phyloP scores from a whole-genome alignment of 768 basidiomycete species.

The Tricholoma sp. region DNA sequence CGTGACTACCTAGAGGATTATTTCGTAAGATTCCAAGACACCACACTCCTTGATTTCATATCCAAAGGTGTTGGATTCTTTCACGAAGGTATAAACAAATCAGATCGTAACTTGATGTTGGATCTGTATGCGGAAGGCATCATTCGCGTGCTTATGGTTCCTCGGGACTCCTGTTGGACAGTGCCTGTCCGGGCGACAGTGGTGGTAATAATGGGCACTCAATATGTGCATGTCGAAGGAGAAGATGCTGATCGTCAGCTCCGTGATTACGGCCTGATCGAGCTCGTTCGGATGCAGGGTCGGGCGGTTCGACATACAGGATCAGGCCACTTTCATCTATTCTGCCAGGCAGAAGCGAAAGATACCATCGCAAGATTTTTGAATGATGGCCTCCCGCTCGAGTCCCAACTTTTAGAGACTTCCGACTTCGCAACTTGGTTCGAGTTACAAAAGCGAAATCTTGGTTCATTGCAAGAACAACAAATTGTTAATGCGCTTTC shows the following conservation, averaged over 20 bases:
- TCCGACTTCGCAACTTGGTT: slow-evolving; percentile 46
- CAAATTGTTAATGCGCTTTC: slow-evolving; percentile 73
- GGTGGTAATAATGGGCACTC: slow-evolving; percentile 91
- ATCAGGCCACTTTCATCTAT: slow-evolving; percentile 69
- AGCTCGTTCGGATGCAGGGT: slow-evolving; percentile 90
- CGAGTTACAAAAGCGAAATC: slow-evolving; percentile 29
- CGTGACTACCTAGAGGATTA: slow-evolving; percentile 55
- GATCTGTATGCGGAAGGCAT: slow-evolving; percentile 79
- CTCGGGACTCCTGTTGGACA: slow-evolving; percentile 84
- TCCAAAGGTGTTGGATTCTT: slow-evolving; percentile 87
- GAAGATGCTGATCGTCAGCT: slow-evolving; percentile 59
- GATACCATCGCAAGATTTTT: slow-evolving; percentile 82
- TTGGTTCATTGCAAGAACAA: slow-evolving; percentile 46
- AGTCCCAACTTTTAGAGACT: slow-evolving; percentile 66
- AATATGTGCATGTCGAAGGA: slow-evolving; percentile 57
- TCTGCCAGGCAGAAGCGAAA: slow-evolving; percentile 85
- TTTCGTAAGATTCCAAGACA: slow-evolving; percentile 56
- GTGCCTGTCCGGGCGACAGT: slow-evolving; percentile 78
- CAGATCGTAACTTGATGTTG: slow-evolving; percentile 69
- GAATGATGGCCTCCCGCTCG: slow-evolving; percentile 83
- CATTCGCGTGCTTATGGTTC: slow-evolving; percentile 74
- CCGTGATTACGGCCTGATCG: slow-evolving; percentile 73
- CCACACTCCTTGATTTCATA: slow-evolving; percentile 61
- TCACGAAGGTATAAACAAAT: slow-evolving; percentile 62
- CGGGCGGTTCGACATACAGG: slow-evolving; percentile 64